These are phyloP conservation scores for Leccinum subgranulosum DNA, from an alignment of 768 basidiomycete species.

Conservation along the genomic window DNA sequence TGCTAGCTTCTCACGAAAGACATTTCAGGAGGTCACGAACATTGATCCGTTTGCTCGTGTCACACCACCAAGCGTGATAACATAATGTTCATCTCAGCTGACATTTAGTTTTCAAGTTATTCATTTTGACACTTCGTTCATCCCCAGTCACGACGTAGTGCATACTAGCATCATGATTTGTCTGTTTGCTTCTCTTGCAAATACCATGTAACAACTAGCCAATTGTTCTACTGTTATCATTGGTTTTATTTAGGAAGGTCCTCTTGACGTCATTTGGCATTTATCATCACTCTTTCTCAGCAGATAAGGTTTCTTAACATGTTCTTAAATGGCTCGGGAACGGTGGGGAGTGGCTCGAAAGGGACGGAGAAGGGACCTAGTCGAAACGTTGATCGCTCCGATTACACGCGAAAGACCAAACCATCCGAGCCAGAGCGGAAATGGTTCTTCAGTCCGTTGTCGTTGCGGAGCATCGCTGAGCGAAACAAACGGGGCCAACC, in stretches of 20 bases:
- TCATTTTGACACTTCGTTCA: background rate
- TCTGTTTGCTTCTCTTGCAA: background rate
- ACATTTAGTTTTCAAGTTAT: background rate
- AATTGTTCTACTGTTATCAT: background rate
- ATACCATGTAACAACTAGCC: background rate
- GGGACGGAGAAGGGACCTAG: background rate
- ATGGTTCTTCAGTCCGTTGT: background rate
- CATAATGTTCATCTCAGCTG: background rate
- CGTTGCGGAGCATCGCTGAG: background rate
- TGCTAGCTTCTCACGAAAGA: background rate
- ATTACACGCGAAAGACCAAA: background rate
- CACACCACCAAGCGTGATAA: background rate
- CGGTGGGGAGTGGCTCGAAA: background rate
- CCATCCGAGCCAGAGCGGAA: background rate
- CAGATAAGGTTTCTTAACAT: background rate
- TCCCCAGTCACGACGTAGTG: background rate
- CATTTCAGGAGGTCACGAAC: background rate
- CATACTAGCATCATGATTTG: background rate
- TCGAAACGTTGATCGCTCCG: background rate
- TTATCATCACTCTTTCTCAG: background rate
- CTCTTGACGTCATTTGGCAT: background rate
- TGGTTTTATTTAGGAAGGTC: background rate
- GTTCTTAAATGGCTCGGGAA: background rate
- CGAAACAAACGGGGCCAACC: background rate
- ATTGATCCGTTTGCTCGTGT: constrained; percentile 13